These are phyloP conservation scores for Cyclotella choctawhatcheeana DNA, from an alignment of 108 stramenopile species.

Conservation along the genomic window DNA sequence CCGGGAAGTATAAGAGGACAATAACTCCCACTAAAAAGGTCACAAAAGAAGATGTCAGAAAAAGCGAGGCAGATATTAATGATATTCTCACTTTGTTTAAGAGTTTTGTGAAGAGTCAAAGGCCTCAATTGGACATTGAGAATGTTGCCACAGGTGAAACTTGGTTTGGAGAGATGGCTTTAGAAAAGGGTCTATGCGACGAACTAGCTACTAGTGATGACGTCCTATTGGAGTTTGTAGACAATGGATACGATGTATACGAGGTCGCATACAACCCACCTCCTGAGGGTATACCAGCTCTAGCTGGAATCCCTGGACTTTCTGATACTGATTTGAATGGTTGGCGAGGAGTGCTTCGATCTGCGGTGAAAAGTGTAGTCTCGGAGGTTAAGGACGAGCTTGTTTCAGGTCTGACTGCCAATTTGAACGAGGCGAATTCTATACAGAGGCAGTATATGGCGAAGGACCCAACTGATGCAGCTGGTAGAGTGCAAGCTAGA, in stretches of 20 bases:
- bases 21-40: constrained; percentile 92
- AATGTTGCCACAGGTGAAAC: constrained; percentile 93
- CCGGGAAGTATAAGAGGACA: constrained; percentile 93
- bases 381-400: constrained; percentile 56
- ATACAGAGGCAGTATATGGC: constrained; percentile 63
- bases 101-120: constrained; percentile 75
- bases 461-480: constrained; percentile 53
- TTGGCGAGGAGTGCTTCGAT: constrained; percentile 44
- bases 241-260: constrained; percentile 79
- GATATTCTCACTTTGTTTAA: constrained; percentile 87
- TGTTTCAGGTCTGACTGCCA: constrained; percentile 37
- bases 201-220: constrained; percentile 89
- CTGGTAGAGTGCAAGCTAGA: constrained; percentile 4
- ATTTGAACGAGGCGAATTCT: constrained; percentile 17
- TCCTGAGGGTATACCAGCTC: constrained; percentile 21
- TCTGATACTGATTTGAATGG: constrained; percentile 13
- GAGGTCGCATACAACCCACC: constrained; percentile 57
- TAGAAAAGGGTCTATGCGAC: constrained; percentile 86
- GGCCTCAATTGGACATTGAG: constrained; percentile 89
- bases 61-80: constrained; percentile 82
- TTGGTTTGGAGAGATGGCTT: constrained; percentile 91
- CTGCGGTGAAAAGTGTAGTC: constrained; percentile 55
- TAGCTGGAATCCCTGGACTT: constrained; percentile 28
- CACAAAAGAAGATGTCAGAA: constrained; percentile 84
- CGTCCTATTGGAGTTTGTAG: constrained; percentile 71